A percentile compares a stretch with the other conserved stretches of the same genome.
These are phyloP conservation scores for Taphrina sp. DNA, from an alignment of 1,139 yeast species.

Conservation along the genomic window DNA sequence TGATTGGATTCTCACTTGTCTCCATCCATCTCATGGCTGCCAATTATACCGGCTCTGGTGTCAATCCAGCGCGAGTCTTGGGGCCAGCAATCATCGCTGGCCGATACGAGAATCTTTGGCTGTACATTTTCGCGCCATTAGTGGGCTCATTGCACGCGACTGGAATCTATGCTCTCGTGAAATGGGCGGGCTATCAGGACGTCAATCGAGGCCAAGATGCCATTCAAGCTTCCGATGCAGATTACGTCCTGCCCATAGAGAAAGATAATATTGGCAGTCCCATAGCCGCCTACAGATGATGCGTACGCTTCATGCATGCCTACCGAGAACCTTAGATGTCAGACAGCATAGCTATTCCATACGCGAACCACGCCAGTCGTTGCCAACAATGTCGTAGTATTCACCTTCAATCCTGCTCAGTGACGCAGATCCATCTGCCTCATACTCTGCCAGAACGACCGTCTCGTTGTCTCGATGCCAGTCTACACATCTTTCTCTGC, in stretches of 20 bases:
- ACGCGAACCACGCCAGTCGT: not conserved
- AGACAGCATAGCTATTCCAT: no score
- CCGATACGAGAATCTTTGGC: conserved; percentile 79
- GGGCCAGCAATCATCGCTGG: conserved; percentile 77
- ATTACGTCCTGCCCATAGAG: conserved; percentile 12
- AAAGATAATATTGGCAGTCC: no score
- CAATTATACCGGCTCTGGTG: conserved; percentile 44
- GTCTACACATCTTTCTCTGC: not conserved
- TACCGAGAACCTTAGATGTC: no score
- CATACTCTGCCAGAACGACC: conserved; percentile 4
- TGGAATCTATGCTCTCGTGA: conserved; percentile 21
- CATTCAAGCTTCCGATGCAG: conserved; percentile 18
- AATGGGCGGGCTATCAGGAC: conserved; percentile 27
- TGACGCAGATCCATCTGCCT: not conserved
- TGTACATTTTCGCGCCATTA: conserved; percentile 56
- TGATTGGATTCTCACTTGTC: conserved; percentile 64
- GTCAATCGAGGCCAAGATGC: conserved; percentile 28
- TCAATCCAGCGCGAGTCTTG: conserved; percentile 85
- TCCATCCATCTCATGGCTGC: conserved; percentile 61
- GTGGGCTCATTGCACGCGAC: conserved; percentile 33
- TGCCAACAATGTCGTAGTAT: conserved; percentile 1
- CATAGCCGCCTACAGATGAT: no score
- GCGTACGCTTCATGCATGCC: no score
- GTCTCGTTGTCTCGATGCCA: not conserved
- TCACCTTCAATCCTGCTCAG: not conserved